Evolutionary conservation across 805 yeast genomes (phyloP).

Genomic region (Cyberlindnera japonica): DNA sequence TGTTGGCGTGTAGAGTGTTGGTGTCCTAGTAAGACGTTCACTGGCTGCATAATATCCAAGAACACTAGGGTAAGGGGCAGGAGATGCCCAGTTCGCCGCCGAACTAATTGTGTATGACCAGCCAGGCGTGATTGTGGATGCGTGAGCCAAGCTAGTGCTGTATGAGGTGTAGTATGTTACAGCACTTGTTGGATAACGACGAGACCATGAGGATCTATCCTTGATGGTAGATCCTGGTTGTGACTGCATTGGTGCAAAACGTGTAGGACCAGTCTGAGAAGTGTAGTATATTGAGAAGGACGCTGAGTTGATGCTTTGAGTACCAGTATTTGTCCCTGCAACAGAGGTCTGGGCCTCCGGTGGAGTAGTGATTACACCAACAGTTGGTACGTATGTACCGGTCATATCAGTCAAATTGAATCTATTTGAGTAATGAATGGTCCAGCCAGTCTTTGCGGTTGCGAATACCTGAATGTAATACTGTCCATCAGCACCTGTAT

Average conservation of each 20-base stretch:
- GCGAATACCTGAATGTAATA: conserved; percentile 73
- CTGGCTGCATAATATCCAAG: conserved; percentile 64
- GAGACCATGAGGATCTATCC: conserved; percentile 51
- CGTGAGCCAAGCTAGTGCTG: conserved; percentile 30
- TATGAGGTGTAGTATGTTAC: conserved; percentile 55
- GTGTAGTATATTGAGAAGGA: conserved; percentile 73
- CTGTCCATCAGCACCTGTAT: conserved; percentile 56
- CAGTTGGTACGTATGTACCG: conserved; percentile 49
- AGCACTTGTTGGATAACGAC: conserved; percentile 63
- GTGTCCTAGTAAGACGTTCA: conserved; percentile 31
- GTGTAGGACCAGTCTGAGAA: conserved; percentile 69
- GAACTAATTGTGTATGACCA: conserved; percentile 73
- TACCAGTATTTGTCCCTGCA: conserved; percentile 35
- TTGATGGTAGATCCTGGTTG: conserved; percentile 76
- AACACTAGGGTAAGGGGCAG: conserved; percentile 63
- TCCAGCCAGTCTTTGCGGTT: conserved; percentile 39
- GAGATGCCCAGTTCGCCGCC: conserved; percentile 63
- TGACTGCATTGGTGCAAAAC: conserved; percentile 90
- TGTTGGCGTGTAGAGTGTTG: conserved; percentile 9
- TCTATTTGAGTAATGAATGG: conserved; percentile 66
- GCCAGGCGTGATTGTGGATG: conserved; percentile 78
- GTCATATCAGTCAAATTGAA: conserved; percentile 68
- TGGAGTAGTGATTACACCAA: conserved; percentile 43
- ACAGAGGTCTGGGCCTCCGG: conserved; percentile 40
- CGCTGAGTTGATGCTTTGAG: conserved; percentile 39